These are phyloP conservation scores for Penicillium paxilli DNA, from an alignment of 495 filamentous ascomycete species.

Conservation along the genomic window DNA sequence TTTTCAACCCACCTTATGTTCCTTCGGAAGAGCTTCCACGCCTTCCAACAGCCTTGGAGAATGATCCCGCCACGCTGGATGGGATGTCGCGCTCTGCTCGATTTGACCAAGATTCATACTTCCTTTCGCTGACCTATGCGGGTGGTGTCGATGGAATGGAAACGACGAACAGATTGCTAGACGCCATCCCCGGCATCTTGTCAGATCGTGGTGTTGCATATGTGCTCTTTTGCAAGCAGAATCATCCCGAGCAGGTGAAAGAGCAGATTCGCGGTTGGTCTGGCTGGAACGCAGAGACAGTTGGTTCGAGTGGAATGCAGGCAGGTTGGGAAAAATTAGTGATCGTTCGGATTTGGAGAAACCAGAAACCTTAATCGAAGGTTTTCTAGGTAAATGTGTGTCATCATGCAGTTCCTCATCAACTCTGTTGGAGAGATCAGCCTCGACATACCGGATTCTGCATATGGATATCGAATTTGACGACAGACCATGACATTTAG, in stretches of 20 bases:
- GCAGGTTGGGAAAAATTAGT: slow-evolving; percentile 92
- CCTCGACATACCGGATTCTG: background rate
- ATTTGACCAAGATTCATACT: slow-evolving; percentile 72
- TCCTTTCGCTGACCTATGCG: slow-evolving; percentile 85
- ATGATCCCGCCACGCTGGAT: slow-evolving; percentile 10
- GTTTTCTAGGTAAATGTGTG: background rate
- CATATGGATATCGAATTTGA: background rate
- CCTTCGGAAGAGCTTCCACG: slow-evolving; percentile 73
- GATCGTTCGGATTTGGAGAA: slow-evolving; percentile 75
- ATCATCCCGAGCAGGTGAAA: slow-evolving; percentile 75
- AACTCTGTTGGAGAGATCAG: background rate
- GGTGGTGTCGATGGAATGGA: slow-evolving; percentile 92
- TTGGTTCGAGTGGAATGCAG: slow-evolving; percentile 77
- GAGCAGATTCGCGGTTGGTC: slow-evolving; percentile 58
- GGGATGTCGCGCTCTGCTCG: slow-evolving; percentile 29
- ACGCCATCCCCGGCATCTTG: slow-evolving; percentile 62
- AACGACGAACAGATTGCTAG: slow-evolving; percentile 76
- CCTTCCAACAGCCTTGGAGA: slow-evolving; percentile 33
- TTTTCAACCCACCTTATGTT: slow-evolving; percentile 98
- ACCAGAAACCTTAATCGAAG: background rate
- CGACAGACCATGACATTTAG: background rate
- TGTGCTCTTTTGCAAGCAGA: slow-evolving; percentile 85
- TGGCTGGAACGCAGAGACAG: slow-evolving; percentile 74
- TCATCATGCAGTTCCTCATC: background rate
- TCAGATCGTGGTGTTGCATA: slow-evolving; percentile 76